A percentile compares a stretch with the other conserved stretches of the same genome.
Conservation (phyloP, 228 moss, liverwort and hornwort species). For the Sphagnum magellanicum region DNA sequence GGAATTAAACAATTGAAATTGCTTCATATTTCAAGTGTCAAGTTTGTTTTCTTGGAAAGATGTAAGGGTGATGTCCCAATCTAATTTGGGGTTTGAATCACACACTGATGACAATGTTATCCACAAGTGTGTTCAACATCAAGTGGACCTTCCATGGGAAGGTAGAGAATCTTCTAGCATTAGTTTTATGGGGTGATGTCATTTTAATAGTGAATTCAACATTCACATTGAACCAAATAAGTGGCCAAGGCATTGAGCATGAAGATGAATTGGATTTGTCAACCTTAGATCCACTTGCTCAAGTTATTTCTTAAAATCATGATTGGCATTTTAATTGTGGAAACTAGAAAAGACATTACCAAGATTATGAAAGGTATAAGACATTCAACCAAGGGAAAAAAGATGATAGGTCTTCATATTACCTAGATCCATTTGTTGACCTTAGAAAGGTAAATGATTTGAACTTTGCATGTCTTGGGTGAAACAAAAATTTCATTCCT, state of each 20-base stretch:
- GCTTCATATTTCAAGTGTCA: too few relatives aligned
- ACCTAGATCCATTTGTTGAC: slow-evolving; percentile 85
- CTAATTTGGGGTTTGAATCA: slow-evolving; percentile 64
- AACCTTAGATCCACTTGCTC: slow-evolving; percentile 34
- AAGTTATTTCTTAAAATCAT: slow-evolving; percentile 81
- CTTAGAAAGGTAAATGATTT: slow-evolving; percentile 60
- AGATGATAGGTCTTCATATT: slow-evolving; percentile 27
- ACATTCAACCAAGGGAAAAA: slow-evolving; percentile 49
- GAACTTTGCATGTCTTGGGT: too few relatives aligned
- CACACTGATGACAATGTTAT: slow-evolving; percentile 92
- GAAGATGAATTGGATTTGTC: slow-evolving; percentile 86
- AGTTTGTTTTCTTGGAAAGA: neutral
- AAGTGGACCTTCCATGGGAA: slow-evolving; percentile 82
- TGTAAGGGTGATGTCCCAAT: slow-evolving; percentile 17
- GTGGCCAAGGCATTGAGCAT: slow-evolving; percentile 77
- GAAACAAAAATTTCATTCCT: neutral
- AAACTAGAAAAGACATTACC: slow-evolving; percentile 66
- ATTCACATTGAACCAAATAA: slow-evolving; percentile 87
- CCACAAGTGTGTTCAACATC: slow-evolving; percentile 77
- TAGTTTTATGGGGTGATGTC: slow-evolving; percentile 51
- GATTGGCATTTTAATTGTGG: slow-evolving; percentile 64
- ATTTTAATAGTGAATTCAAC: slow-evolving; percentile 57
- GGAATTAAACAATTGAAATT: too few relatives aligned
- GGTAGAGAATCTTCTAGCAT: slow-evolving; percentile 71
- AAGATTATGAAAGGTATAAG: slow-evolving; percentile 38